These are phyloP conservation scores for Ramularia endophylla DNA, from an alignment of 2,329 filamentous ascomycete genomes.

Conservation along the genomic window DNA sequence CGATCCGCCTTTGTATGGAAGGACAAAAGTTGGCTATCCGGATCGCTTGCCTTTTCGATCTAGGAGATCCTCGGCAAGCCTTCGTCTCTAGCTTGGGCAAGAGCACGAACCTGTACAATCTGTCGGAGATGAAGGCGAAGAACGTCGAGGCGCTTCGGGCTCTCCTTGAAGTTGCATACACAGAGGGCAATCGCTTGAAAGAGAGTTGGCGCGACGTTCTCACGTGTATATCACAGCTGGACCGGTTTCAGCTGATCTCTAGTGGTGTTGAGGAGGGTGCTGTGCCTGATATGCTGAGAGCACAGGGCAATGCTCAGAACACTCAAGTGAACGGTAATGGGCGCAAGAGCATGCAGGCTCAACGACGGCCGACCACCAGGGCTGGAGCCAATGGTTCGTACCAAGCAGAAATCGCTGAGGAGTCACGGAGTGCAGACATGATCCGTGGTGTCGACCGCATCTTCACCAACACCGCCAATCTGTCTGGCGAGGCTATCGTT, in stretches of 20 bases:
- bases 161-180: conserved; percentile 83
- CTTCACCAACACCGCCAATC: conserved; percentile 90
- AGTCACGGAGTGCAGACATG: conserved; percentile 88
- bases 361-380: conserved; percentile 46
- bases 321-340: conserved; percentile 11
- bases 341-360: conserved; percentile 49
- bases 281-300: conserved; percentile 85
- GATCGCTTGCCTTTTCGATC: conserved; percentile 87
- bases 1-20: conserved; percentile 87
- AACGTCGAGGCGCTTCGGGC: conserved; percentile 93
- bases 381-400: conserved; percentile 40
- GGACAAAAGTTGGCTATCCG: conserved; percentile 91
- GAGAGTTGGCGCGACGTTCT: conserved; percentile 94
- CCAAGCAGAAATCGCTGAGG: conserved; percentile 77
- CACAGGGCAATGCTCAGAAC: conserved; percentile 30
- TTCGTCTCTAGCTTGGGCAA: conserved; percentile 92
- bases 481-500: conserved; percentile 90
- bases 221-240: conserved; percentile 91
- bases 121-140: conserved; percentile 91
- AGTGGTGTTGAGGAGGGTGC: conserved; percentile 89
- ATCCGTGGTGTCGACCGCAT: conserved; percentile 91
- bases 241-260: conserved; percentile 89
- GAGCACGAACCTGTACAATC: conserved; percentile 91
- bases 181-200: conserved; percentile 82
- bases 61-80: conserved; percentile 87